Evolutionary conservation across 2,329 filamentous ascomycete species (phyloP).

Genomic region (Paraconiothyrium brasiliense): DNA sequence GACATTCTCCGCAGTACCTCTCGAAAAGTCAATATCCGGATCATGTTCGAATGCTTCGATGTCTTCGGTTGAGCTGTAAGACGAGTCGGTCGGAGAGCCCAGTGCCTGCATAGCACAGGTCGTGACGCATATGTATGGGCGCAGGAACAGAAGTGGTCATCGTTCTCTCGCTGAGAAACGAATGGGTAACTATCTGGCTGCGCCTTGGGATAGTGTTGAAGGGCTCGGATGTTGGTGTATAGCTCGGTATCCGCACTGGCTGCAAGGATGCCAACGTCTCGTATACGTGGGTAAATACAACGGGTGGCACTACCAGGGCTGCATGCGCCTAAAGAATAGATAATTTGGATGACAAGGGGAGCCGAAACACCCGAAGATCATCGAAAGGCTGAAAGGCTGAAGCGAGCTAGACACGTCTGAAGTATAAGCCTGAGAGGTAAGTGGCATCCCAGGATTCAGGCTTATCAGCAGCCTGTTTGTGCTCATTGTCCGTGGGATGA

Average conservation of each 20-base stretch:
- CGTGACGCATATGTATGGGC: not conserved
- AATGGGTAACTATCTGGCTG: not conserved
- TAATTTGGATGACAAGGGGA: not conserved
- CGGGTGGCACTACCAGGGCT: constrained; percentile 1
- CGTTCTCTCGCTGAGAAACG: not conserved
- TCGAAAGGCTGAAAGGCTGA: constrained; percentile 2
- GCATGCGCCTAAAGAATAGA: not conserved
- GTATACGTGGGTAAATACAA: constrained; percentile 17
- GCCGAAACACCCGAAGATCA: constrained; percentile 3
- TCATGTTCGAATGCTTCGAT: not conserved
- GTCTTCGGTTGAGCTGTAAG: constrained; percentile 1
- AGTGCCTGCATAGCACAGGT: constrained; percentile 15
- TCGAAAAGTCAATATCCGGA: not conserved
- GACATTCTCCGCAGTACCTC: not conserved
- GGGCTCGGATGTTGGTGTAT: not conserved
- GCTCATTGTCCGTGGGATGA: constrained; percentile 1
- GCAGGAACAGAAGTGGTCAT: not conserved
- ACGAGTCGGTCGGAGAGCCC: not conserved
- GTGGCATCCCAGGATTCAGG: not conserved
- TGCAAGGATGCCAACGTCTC: not conserved
- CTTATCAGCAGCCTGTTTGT: constrained; percentile 12
- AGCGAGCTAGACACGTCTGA: not conserved
- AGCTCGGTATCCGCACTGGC: not conserved
- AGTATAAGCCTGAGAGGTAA: not conserved
- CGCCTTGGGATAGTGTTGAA: not conserved